Evolutionary conservation across 2,329 filamentous ascomycete genomes (phyloP).

Genomic region (Pestalotiopsis sp.): DNA sequence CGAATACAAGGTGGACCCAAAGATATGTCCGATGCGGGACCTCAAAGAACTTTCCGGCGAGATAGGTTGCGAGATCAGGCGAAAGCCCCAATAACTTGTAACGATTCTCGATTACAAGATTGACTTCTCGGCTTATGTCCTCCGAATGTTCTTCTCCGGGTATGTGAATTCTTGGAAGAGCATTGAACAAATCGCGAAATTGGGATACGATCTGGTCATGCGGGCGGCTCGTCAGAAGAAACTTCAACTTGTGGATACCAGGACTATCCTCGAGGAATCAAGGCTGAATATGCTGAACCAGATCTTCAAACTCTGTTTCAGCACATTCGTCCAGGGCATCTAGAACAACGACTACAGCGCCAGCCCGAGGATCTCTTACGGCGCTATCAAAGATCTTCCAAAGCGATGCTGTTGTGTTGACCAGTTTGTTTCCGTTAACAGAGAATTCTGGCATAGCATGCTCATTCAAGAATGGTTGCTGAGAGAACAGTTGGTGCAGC

Average conservation of each 20-base stretch:
- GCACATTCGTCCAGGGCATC: conserved; percentile 43
- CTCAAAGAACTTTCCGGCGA: conserved; percentile 22
- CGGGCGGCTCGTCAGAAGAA: conserved; percentile 38
- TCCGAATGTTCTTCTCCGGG: conserved; percentile 38
- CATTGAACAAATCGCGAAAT: conserved; percentile 20
- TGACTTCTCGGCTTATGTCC: conserved; percentile 36
- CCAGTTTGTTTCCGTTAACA: conserved; percentile 29
- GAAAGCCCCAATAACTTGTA: conserved; percentile 25
- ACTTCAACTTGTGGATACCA: conserved; percentile 26
- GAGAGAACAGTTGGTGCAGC: conserved; percentile 40
- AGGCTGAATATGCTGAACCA: conserved; percentile 18
- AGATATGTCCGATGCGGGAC: conserved; percentile 37
- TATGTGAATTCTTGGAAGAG: conserved; percentile 30
- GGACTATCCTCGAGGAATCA: background rate
- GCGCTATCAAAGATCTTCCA: conserved; percentile 36
- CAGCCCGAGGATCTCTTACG: conserved; percentile 27
- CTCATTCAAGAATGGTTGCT: conserved; percentile 31
- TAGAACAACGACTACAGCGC: conserved; percentile 35
- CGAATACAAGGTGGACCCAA: conserved; percentile 38
- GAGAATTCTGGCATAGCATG: conserved; percentile 32
- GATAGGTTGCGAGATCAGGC: conserved; percentile 16
- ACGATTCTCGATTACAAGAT: conserved; percentile 33
- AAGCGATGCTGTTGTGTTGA: conserved; percentile 24
- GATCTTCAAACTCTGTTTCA: conserved; percentile 23
- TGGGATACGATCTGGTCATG: conserved; percentile 30